Conservation (phyloP, 2,329 filamentous ascomycete species). For the Fusarium duplospermum region DNA sequence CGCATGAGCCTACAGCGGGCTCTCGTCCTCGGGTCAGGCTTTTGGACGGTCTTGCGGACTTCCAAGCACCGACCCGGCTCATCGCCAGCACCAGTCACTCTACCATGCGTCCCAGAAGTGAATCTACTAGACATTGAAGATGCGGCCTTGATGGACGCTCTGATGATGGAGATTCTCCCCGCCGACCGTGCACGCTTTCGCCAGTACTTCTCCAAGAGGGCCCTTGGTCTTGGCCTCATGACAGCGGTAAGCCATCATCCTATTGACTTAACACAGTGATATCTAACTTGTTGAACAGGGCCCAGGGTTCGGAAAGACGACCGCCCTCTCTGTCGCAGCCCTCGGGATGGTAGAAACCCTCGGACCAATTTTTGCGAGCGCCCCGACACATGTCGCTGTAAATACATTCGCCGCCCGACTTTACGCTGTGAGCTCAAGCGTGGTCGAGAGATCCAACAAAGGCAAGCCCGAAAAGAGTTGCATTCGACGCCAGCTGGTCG, state of each 20-base stretch:
- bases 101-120: background rate
- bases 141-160: background rate
- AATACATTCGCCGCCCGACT: background rate
- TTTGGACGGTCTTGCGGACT: background rate
- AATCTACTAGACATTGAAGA: background rate
- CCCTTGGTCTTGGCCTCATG: background rate
- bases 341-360: background rate
- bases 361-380: background rate
- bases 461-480: background rate
- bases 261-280: background rate
- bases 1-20: background rate
- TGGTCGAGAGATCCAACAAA: background rate
- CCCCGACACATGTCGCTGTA: background rate
- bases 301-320: background rate
- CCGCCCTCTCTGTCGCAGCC: background rate
- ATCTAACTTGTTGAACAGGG: background rate
- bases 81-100: background rate
- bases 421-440: fast-evolving
- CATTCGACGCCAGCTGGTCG: background rate
- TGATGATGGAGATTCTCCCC: background rate
- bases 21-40: background rate
- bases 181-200: background rate
- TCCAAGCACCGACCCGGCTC: fast-evolving
- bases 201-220: background rate
- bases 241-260: background rate